Percentiles rank a stretch among this genome's conserved stretches.
These are phyloP conservation scores for Talaromyces liani DNA, from an alignment of 495 filamentous ascomycete species.

Conservation along the genomic window DNA sequence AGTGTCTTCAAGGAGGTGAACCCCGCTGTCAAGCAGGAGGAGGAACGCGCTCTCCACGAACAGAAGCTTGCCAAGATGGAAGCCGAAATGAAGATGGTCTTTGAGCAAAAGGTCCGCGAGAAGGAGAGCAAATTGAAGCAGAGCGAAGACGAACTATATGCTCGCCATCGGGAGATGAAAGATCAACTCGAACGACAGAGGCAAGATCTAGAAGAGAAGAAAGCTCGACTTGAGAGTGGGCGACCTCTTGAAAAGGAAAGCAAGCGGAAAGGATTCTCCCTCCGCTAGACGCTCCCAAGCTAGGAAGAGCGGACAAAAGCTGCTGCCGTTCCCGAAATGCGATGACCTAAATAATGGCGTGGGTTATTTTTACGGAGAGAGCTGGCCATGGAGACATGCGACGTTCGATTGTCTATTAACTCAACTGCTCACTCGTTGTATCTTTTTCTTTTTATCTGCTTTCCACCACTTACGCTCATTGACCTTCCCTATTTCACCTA, in stretches of 20 bases:
- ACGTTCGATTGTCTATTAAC: conserved; percentile 5
- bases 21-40: conserved; percentile 98
- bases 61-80: conserved; percentile 99
- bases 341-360: conserved; percentile 13
- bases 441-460: conserved; percentile 27
- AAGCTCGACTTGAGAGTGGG: conserved; percentile 83
- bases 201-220: conserved; percentile 95
- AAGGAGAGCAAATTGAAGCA: conserved; percentile 99
- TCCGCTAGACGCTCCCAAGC: conserved; percentile 54
- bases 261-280: conserved; percentile 95
- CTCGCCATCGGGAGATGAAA: conserved; percentile 98
- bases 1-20: conserved; percentile 99
- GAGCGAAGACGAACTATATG: conserved; percentile 97
- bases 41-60: conserved; percentile 94
- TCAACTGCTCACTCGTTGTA: conserved; percentile 19
- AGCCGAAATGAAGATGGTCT: conserved; percentile 99
- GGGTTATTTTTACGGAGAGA: conserved; percentile 10
- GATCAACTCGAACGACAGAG: conserved; percentile 95
- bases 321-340: conserved; percentile 5
- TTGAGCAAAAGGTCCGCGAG: conserved; percentile 99
- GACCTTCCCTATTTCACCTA: conserved; percentile 21
- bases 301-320: conserved; percentile 12
- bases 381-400: conserved; percentile 3
- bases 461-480: conserved; percentile 31
- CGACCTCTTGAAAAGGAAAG: conserved; percentile 90